Base-by-base conservation (phyloP, 495 filamentous ascomycete species). In the Tuber brumale region DNA sequence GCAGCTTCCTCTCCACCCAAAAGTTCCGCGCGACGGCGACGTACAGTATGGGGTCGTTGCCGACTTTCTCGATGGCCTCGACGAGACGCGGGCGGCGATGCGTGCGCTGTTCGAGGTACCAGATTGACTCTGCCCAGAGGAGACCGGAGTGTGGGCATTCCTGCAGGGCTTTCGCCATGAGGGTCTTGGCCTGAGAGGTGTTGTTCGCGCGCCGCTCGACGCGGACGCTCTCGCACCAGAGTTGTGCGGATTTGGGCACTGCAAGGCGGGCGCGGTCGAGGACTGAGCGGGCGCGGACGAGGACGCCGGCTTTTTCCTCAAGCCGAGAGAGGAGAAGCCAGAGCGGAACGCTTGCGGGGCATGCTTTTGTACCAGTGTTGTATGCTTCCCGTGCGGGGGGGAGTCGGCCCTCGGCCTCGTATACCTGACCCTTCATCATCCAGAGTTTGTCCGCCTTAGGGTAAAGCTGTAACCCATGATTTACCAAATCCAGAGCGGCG, bases 371-470 rank as follows among this genome's bases (percentile, higher is more conserved):
- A 66, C 96, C 95, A 48, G 92, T 92, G 77, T 89, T 89, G 85
- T 95, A 98, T 1, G 96, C 94, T 83, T 99, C 94, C 70, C 94
- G 89, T 6, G 96, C 95, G 82, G 96, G 92, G 0, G 92, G 90
- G 51, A 92, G 85, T 82, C 92, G 92, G 76, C 86, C 88, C 72
- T 92, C 88, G 23, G 89, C 85, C 80, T 97, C 92, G 87, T 98
- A 99, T 76, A 98, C 93, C 80, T 99, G 95, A 6, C 96, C 95
- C 85, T 98, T 99, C 86, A 97, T 93, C 93, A 97, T 97, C 91
- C 94, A 97, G 18, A 99, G 88, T 83, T 97, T 97, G 73, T 93
- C 90, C 2, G 91, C 89, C 70, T 89, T 89, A 18, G 96, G 95
- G 84, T 95, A 98, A n/a, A 93, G 86, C 74, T 93, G 91, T 0